Evolutionary conservation across 768 basidiomycete genomes (phyloP).

Genomic region (Pleurotus pulmonarius): DNA sequence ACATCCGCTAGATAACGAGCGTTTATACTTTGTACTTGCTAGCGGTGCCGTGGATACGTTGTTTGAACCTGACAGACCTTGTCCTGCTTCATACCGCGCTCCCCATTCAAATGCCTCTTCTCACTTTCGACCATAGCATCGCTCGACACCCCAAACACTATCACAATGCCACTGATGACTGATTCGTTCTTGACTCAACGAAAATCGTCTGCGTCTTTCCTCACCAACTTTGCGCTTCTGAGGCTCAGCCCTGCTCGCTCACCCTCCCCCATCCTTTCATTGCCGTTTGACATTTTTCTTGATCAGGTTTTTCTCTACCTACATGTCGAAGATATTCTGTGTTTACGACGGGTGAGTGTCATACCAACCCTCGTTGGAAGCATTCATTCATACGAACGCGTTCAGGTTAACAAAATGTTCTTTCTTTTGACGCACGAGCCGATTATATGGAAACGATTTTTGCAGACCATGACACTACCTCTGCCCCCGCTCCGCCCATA

Average conservation of each 20-base stretch:
- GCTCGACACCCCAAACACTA: no score
- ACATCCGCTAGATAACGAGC: no score
- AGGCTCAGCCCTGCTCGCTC: neutral
- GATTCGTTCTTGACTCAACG: neutral
- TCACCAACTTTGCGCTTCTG: neutral
- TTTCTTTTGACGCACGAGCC: constrained; percentile 65
- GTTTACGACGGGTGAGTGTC: constrained; percentile 36
- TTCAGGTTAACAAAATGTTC: constrained; percentile 54
- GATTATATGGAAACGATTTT: constrained; percentile 64
- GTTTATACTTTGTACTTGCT: no score
- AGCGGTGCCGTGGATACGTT: no score
- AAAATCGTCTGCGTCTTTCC: neutral
- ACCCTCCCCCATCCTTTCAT: neutral
- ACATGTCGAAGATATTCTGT: constrained; percentile 42
- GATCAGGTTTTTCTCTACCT: constrained; percentile 40
- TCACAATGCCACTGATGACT: no score
- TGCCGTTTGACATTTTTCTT: constrained; percentile 37
- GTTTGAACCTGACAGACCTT: no score
- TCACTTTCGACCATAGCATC: no score
- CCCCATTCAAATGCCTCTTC: no score
- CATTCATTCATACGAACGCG: no score
- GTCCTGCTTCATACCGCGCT: no score
- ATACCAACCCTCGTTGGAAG: no score
- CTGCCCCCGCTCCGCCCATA: constrained; percentile 62
- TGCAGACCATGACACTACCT: constrained; percentile 50